Evolutionary conservation across 768 basidiomycete species (phyloP).

Genomic region (Phlebiopsis gigantea): DNA sequence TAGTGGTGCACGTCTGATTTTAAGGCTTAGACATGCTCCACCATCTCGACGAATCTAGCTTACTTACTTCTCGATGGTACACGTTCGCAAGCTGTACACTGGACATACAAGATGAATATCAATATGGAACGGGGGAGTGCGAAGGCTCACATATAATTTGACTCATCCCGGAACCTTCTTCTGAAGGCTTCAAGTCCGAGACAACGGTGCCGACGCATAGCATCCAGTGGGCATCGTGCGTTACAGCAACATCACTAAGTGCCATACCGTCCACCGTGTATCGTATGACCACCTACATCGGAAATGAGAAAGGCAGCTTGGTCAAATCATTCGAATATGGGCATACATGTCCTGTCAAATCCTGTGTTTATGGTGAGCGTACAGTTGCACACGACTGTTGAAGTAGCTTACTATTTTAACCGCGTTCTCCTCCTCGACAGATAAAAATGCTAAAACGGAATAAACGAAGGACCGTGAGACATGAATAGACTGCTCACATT

Average conservation of each 20-base stretch:
- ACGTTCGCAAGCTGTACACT: not conserved
- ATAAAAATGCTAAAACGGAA: not conserved
- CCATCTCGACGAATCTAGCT: too few species aligned
- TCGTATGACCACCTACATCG: not conserved
- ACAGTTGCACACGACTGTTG: not conserved
- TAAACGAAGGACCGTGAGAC: not conserved
- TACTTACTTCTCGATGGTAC: not conserved
- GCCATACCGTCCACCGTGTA: not conserved
- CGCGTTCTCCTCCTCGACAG: not conserved
- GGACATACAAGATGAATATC: not conserved
- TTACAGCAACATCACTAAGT: conserved; percentile 3
- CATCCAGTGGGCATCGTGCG: not conserved
- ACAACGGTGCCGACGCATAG: not conserved
- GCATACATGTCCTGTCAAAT: not conserved
- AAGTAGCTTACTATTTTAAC: not conserved
- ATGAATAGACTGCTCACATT: not conserved
- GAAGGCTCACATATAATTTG: not conserved
- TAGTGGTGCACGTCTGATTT: conserved; percentile 2
- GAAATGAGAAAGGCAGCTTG: not conserved
- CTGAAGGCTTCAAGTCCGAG: not conserved
- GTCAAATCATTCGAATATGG: too few species aligned
- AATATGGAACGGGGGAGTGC: not conserved
- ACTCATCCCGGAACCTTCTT: not conserved
- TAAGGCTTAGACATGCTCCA: not conserved
- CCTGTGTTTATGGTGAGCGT: not conserved